Base-by-base conservation (phyloP, 2,329 filamentous ascomycete genomes). In the Xylaria multiplex region DNA sequence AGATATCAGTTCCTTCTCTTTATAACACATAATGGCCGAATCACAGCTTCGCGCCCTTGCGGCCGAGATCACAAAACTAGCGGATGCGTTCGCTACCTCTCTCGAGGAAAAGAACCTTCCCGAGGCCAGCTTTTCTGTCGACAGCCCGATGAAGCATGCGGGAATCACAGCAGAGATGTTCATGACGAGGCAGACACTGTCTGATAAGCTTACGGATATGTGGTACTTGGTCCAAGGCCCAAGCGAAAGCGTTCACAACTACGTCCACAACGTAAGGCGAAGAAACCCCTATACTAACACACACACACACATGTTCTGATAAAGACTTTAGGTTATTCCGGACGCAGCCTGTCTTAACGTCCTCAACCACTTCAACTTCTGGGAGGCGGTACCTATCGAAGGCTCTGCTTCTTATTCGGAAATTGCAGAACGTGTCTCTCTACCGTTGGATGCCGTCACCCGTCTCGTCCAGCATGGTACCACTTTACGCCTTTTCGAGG, bases 321-420 rank as follows among this genome's bases (percentile, higher is more conserved):
- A 35, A 72, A 58, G 2, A 63, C 30, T 6, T 1, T 27, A 83
- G 81, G 77, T 73, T 40, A 78, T 83, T 54, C 82, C 82, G 2
- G 82, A 84, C 66, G 77, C 79, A 3, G 77, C 81, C 6, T 71
- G 75, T 11, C 77, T 86, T 43, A 83, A 84, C 68, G 75, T 84
- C 14, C 75, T 86, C 16, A 85, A 85, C 71, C 77, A 83, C 67
- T 86, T 86, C 71, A 76, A 85, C 69, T 85, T 86, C 70, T 86
- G 83, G 82, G 76, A 78, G 11, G 80, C 82, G 5, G 83, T 87
- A 6, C 83, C 84, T 2, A 59, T 85, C 0, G 76, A 81, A 27
- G 82, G 82, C 16, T 76, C 79, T 3, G 81, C 83, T 6, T 81
- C 82, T 2, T 81, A 80, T 60, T 66, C 72, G 3, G 79, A 81